Evolutionary conservation across 306 rosid species (phyloP).

Genomic region (Medicago arabica): DNA sequence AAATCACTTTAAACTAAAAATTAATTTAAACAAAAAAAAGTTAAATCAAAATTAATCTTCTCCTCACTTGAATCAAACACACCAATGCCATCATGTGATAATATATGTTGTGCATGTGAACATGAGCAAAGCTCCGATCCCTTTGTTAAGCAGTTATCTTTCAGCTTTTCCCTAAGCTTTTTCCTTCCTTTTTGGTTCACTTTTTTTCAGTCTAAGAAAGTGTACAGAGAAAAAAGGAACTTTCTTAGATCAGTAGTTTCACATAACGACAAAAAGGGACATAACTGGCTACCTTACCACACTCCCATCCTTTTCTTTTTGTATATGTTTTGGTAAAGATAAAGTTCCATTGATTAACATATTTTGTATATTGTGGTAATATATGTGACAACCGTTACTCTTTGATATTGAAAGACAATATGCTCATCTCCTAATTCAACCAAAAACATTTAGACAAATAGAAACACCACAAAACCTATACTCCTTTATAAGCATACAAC

Average conservation of each 20-base stretch:
- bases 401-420: conserved; percentile 69
- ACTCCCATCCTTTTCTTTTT: conserved; percentile 58
- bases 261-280: conserved; percentile 64
- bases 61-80: too few relatives aligned
- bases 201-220: conserved; percentile 30
- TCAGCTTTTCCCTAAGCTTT: conserved; percentile 26
- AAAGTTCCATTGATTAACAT: conserved; percentile 39
- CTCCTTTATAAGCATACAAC: conserved; percentile 69
- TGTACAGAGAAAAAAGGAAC: conserved; percentile 46
- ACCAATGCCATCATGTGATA: not conserved
- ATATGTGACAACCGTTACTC: conserved; percentile 79
- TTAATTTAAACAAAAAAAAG: too few relatives aligned
- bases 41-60: too few relatives aligned
- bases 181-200: conserved; percentile 1
- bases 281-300: conserved; percentile 54
- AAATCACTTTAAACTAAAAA: too few relatives aligned
- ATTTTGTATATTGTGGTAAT: conserved; percentile 49
- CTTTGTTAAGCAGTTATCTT: not conserved
- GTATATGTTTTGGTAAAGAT: conserved; percentile 59
- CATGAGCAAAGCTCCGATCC: not conserved
- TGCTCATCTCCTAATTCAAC: conserved; percentile 59
- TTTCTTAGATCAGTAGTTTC: conserved; percentile 45
- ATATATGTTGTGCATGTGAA: not conserved
- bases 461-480: conserved; percentile 73
- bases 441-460: conserved; percentile 74